Conservation (phyloP, 305 asterid species). For the Fraxinus sp. region DNA sequence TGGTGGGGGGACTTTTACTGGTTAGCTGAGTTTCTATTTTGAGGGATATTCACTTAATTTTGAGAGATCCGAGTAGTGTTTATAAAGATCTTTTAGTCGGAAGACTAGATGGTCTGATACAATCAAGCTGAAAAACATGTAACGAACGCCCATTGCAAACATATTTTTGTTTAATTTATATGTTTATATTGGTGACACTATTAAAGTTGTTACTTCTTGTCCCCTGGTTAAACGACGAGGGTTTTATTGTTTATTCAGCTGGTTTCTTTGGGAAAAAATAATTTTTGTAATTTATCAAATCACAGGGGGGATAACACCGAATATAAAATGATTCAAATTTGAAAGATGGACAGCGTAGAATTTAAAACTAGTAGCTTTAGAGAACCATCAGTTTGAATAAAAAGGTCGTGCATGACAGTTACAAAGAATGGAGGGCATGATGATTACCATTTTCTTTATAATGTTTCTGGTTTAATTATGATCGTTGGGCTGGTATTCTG, state of each 20-base stretch:
- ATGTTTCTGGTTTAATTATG: conserved; percentile 13
- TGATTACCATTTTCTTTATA: conserved; percentile 4
- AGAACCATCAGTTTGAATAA: conserved; percentile 4
- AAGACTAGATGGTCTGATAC: neutral
- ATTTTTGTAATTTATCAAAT: neutral
- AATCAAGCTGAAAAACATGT: neutral
- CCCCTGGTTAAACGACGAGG: neutral
- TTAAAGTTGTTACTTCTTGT: neutral
- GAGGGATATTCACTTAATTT: neutral
- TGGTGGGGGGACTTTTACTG: neutral
- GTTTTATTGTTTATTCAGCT: neutral
- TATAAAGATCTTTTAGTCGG: neutral
- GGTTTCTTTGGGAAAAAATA: neutral
- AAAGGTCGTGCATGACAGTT: neutral
- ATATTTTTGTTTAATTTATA: neutral
- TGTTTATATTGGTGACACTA: neutral
- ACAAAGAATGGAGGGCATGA: neutral
- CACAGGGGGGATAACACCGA: neutral
- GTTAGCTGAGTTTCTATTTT: neutral
- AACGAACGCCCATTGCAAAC: neutral
- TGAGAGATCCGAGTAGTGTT: neutral
- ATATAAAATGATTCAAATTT: conserved; percentile 4
- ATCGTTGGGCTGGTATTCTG: conserved; percentile 25
- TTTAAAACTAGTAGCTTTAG: neutral
- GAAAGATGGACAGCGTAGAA: conserved; percentile 5